Base-by-base conservation (phyloP, 805 yeast genomes). In the Candida rishiriensis region DNA sequence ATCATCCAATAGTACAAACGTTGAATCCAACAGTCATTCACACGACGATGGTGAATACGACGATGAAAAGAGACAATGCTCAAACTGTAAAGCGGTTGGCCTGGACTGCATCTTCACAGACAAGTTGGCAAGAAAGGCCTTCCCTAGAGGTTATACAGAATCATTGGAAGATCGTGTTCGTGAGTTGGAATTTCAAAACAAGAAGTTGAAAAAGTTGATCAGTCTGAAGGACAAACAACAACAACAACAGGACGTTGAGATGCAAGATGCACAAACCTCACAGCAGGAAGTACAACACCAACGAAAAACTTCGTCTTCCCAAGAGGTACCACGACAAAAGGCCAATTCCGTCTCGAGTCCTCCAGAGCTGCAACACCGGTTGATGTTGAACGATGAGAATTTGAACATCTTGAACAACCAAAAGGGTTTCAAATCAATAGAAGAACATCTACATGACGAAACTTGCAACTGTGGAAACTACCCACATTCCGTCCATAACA, bases 141-240 rank as follows among this genome's bases (percentile, higher is more conserved):
- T 83, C 56, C 97, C 97, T 0, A 74, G 95, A 59, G 97, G 97
- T 0, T 89, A 89, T 56, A 89, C 97, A 0, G 97, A 89, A 64
- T 82, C 89, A 2, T 63, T 89, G 42, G 97, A 89, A 60, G 95
- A 88, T 57, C 70, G 96, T 40, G 82, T 89, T n/a, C 71, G 96
- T 40, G 93, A 85, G 57, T 70, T 90, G 17, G 96, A 88, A 61
- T 77, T 83, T 3, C 95, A 88, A 56, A 88, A 87, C 60, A 78
- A 79, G 50, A 75, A 85, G 55, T 64, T 89, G 26, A 71, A 76
- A 30, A 85, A 86, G 10, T 59, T 84, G 38, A 57, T 86, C 34
- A 84, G 80, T 47, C 61, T 81, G 44, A 75, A 83, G 52, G 46
- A 63, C 51, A 51, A 58, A 31, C 44, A 43, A 36, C 43, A 37